Evolutionary conservation across 352 stramenopile species (phyloP).

Genomic region (Peronospora farinosa): DNA sequence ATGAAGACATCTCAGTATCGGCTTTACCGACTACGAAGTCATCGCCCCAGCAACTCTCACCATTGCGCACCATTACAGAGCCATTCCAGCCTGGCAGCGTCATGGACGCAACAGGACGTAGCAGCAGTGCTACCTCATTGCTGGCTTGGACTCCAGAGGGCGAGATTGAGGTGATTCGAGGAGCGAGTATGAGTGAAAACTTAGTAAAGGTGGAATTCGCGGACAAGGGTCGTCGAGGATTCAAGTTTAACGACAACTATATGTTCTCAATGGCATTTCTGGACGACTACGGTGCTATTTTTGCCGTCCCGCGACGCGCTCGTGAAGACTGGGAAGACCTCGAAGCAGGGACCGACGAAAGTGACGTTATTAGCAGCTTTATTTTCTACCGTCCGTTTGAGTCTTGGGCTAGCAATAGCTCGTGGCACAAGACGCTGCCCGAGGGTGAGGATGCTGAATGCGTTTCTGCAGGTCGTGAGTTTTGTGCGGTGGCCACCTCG

Average conservation of each 20-base stretch:
- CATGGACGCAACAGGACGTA: conserved; percentile 26
- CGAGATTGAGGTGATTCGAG: conserved; percentile 75
- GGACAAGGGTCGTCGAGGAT: conserved; percentile 73
- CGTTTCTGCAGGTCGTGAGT: conserved; percentile 50
- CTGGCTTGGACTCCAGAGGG: conserved; percentile 68
- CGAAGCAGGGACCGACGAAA: conserved; percentile 24
- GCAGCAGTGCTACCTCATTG: conserved; percentile 36
- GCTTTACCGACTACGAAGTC: conserved; percentile 3
- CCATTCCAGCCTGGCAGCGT: conserved; percentile 67
- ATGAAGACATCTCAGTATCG: conserved; percentile 14
- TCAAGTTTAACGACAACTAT: conserved; percentile 85
- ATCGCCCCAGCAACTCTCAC: conserved; percentile 7
- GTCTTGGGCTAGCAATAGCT: conserved; percentile 75
- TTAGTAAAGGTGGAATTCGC: conserved; percentile 77
- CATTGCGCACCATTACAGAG: conserved; percentile 36
- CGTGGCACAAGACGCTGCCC: conserved; percentile 65
- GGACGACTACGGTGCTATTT: conserved; percentile 68
- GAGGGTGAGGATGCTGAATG: conserved; percentile 69
- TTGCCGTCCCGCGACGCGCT: conserved; percentile 53
- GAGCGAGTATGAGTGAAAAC: conserved; percentile 59
- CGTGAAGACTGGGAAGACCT: conserved; percentile 62
- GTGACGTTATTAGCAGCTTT: conserved; percentile 59
- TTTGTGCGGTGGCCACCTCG: conserved; percentile 72
- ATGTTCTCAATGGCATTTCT: conserved; percentile 72
- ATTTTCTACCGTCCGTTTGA: conserved; percentile 83